These are phyloP conservation scores for Galerina marginata DNA, from an alignment of 768 basidiomycete species.

Conservation along the genomic window DNA sequence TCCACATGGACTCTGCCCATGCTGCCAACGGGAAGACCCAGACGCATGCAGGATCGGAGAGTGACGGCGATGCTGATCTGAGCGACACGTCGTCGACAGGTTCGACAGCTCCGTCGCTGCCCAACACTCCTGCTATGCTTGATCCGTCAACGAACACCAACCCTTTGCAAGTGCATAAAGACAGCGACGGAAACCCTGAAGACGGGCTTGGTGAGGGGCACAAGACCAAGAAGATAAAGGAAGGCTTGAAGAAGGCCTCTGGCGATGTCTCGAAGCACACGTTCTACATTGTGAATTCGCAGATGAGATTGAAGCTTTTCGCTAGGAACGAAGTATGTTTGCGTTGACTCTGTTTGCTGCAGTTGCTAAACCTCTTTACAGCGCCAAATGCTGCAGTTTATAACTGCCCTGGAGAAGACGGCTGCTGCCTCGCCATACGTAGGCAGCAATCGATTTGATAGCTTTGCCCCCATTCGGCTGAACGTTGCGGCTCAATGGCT, in stretches of 20 bases:
- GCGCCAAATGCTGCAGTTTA: constrained; percentile 98
- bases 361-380: constrained; percentile 29
- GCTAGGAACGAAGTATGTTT: constrained; percentile 80
- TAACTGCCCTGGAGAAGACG: constrained; percentile 86
- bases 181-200: constrained; percentile 31
- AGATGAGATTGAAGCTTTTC: constrained; percentile 84
- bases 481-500: constrained; percentile 98
- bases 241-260: constrained; percentile 22
- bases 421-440: constrained; percentile 80
- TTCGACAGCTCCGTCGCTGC: constrained; percentile 43
- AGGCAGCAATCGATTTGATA: constrained; percentile 85
- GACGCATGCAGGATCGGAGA: constrained; percentile 22
- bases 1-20: constrained; percentile 36
- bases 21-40: constrained; percentile 10
- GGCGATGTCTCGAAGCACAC: constrained; percentile 89
- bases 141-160: constrained; percentile 83
- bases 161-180: constrained; percentile 45
- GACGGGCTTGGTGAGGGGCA: constrained; percentile 37
- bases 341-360: not conserved
- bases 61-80: constrained; percentile 12
- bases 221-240: constrained; percentile 52
- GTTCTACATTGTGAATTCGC: constrained; percentile 92
- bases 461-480: constrained; percentile 90
- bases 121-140: constrained; percentile 59
- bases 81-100: constrained; percentile 35